Evolutionary conservation across 176 grass and related monocot genomes (phyloP).

Genomic region (Sorghum bicolor): Sorghum_bicolor_NCBIv3 NC_012879.2:54631001-54631500

Average conservation of each 20-base stretch:
- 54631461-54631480: too few relatives aligned
- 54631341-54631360: too few relatives aligned
- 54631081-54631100: slow-evolving; percentile 12
- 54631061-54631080: not conserved
- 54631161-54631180: slow-evolving; percentile 16
- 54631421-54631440: too few relatives aligned
- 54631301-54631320: too few relatives aligned
- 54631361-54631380: too few relatives aligned
- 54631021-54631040: slow-evolving; percentile 11
- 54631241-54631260: not conserved
- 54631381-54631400: too few relatives aligned
- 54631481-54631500: too few relatives aligned
- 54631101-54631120: slow-evolving; percentile 38
- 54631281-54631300: too few relatives aligned
- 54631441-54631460: too few relatives aligned
- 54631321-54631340: too few relatives aligned
- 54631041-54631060: not conserved
- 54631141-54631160: slow-evolving; percentile 29
- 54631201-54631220: not conserved
- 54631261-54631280: too few relatives aligned
- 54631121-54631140: slow-evolving; percentile 41
- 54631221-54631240: not conserved
- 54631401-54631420: too few relatives aligned
- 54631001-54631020: slow-evolving; percentile 25
- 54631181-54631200: slow-evolving; percentile 3